Percentiles rank a stretch among this genome's conserved stretches.
Evolutionary conservation across 495 filamentous ascomycete species (phyloP).

Genomic region (Wilcoxina mikolae): DNA sequence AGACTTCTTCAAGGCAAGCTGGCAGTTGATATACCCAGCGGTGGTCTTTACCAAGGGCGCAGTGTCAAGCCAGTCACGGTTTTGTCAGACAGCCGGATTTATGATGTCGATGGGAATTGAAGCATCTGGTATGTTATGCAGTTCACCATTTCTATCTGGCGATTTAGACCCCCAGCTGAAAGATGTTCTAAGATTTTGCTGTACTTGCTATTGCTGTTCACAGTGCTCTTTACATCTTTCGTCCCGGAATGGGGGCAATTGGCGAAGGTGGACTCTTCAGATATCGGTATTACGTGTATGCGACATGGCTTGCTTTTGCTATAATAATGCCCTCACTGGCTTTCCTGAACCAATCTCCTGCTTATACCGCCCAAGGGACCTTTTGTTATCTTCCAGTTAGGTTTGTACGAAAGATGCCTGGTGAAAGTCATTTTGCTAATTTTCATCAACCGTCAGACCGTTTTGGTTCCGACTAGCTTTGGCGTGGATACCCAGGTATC

Average conservation of each 20-base stretch:
- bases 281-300: slow-evolving; percentile 43
- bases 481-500: slow-evolving; percentile 57
- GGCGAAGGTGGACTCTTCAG: slow-evolving; percentile 50
- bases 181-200: slow-evolving; percentile 40
- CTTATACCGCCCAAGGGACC: slow-evolving; percentile 45
- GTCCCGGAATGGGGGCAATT: slow-evolving; percentile 32
- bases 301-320: slow-evolving; percentile 42
- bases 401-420: neutral
- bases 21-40: slow-evolving; percentile 48
- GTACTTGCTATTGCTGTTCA: slow-evolving; percentile 58
- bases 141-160: neutral
- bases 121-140: slow-evolving; percentile 39
- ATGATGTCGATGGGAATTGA: slow-evolving; percentile 49
- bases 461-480: slow-evolving; percentile 51
- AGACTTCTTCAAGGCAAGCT: slow-evolving; percentile 51
- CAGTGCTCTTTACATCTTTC: slow-evolving; percentile 52
- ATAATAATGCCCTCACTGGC: slow-evolving; percentile 45
- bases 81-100: slow-evolving; percentile 57
- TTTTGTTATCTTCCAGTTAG: slow-evolving; percentile 53
- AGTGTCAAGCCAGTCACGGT: slow-evolving; percentile 36
- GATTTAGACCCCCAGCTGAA: slow-evolving; percentile 4
- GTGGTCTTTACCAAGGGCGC: slow-evolving; percentile 36
- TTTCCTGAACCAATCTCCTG: slow-evolving; percentile 41
- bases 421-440: slow-evolving; percentile 11
- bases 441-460: slow-evolving; percentile 16